Evolutionary conservation across 225 moss, liverwort and hornwort genomes (phyloP).

Genomic region (Bryoerythrophyllum caledonicum): DNA sequence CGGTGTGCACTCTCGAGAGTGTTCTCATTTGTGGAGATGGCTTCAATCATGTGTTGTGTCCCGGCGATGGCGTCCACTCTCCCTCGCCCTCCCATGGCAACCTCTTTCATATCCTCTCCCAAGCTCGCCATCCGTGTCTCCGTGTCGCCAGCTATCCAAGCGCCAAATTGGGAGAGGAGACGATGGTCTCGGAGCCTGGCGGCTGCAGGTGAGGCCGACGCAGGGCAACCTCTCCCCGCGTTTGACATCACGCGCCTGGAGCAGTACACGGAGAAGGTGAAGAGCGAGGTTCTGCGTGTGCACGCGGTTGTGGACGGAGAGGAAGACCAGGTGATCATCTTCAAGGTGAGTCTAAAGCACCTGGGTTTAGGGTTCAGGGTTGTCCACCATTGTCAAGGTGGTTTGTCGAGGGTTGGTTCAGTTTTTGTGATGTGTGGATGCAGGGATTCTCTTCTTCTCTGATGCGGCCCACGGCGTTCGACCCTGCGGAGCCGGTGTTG

Average conservation of each 20-base stretch:
- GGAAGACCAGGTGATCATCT: conserved; percentile 85
- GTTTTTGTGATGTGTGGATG: background rate
- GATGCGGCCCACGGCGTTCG: conserved; percentile 61
- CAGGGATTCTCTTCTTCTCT: conserved; percentile 94
- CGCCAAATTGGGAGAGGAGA: background rate
- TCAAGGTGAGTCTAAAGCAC: conserved; percentile 45
- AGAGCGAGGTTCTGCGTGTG: conserved; percentile 68
- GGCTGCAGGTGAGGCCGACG: conserved; percentile 3
- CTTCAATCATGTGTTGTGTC: background rate
- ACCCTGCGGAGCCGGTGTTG: conserved; percentile 64
- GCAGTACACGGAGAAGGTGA: conserved; percentile 64
- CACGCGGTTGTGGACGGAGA: conserved; percentile 70
- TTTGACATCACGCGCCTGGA: conserved; percentile 78
- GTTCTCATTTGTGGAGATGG: background rate
- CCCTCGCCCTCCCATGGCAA: background rate
- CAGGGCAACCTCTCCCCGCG: conserved; percentile 10
- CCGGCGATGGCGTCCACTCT: conserved; percentile 33
- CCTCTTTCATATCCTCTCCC: background rate
- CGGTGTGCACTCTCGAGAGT: conserved; percentile 34
- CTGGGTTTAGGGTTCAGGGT: no score
- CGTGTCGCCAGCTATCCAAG: background rate
- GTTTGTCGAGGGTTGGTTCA: no score
- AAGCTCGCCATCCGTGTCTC: background rate
- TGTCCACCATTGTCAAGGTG: no score
- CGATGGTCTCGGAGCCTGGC: background rate